phyloP scores from a whole-genome alignment of 208 protist species.

The Entamoeba histolytica region DNA sequence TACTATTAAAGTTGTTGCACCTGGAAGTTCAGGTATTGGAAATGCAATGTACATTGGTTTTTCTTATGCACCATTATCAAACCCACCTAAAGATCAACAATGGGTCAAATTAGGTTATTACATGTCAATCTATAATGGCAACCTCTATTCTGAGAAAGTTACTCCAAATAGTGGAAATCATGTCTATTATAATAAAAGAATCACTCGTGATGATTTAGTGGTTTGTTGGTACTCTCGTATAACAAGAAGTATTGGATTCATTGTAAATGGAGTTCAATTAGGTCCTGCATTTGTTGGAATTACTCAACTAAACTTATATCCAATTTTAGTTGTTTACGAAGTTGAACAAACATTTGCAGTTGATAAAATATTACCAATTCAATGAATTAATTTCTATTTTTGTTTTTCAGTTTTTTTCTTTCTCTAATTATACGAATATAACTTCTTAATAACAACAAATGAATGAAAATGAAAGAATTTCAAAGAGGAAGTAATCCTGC shows the following conservation, averaged over 20 bases:
- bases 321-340: not conserved
- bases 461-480: not conserved
- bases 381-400: not conserved
- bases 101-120: not conserved
- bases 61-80: not conserved
- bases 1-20: not conserved
- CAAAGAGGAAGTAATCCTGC: not conserved
- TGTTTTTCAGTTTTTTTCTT: too few species aligned
- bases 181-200: not conserved
- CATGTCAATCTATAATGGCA: not conserved
- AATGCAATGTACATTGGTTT: not conserved
- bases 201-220: not conserved
- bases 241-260: not conserved
- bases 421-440: too few species aligned
- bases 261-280: not conserved
- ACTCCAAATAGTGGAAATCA: not conserved
- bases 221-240: not conserved
- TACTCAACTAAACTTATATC: not conserved
- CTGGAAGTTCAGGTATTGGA: not conserved
- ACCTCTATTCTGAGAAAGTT: not conserved
- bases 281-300: not conserved
- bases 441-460: too few species aligned
- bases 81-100: not conserved
- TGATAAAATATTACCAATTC: not conserved
- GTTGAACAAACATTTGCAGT: not conserved